phyloP scores from a whole-genome alignment of 2,329 filamentous ascomycete species.

The Phaeosphaeria sp. region DNA sequence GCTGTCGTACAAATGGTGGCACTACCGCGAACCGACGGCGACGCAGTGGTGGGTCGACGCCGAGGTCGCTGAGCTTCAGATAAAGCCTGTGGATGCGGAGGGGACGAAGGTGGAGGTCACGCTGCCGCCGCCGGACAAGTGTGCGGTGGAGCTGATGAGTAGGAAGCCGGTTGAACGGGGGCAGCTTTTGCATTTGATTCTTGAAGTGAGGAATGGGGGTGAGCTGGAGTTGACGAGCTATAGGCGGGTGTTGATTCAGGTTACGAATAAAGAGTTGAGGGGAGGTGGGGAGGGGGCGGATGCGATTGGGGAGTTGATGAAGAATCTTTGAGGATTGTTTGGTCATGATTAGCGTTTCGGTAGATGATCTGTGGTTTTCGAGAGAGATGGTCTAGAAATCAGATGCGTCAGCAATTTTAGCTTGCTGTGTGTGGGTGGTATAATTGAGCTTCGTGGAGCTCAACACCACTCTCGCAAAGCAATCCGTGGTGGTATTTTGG shows the following conservation, averaged over 20 bases:
- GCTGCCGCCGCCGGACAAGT: conserved; percentile 53
- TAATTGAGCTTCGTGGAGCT: too few relatives aligned
- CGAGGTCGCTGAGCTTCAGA: conserved; percentile 50
- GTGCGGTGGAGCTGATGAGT: conserved; percentile 48
- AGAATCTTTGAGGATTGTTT: conserved; percentile 3
- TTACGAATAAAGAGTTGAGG: conserved; percentile 38
- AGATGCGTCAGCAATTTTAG: too few relatives aligned
- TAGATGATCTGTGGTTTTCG: too few relatives aligned
- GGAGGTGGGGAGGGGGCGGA: conserved; percentile 21
- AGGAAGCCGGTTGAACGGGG: conserved; percentile 49
- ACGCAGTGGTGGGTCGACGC: conserved; percentile 53
- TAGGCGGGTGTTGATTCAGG: conserved; percentile 52
- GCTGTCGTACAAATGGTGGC: conserved; percentile 59
- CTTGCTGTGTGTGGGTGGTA: too few relatives aligned
- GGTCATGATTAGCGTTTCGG: too few relatives aligned
- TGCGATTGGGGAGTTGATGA: conserved; percentile 9
- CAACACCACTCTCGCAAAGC: too few relatives aligned
- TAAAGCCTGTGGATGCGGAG: conserved; percentile 37
- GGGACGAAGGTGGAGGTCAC: conserved; percentile 45
- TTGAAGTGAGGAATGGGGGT: conserved; percentile 58
- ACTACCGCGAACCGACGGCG: conserved; percentile 54
- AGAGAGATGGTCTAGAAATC: too few relatives aligned
- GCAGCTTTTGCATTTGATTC: conserved; percentile 57
- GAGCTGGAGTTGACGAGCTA: conserved; percentile 56
- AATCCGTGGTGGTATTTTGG: too few relatives aligned